phyloP scores from a whole-genome alignment of 768 basidiomycete genomes.

The Candolleomyces eurysporus region DNA sequence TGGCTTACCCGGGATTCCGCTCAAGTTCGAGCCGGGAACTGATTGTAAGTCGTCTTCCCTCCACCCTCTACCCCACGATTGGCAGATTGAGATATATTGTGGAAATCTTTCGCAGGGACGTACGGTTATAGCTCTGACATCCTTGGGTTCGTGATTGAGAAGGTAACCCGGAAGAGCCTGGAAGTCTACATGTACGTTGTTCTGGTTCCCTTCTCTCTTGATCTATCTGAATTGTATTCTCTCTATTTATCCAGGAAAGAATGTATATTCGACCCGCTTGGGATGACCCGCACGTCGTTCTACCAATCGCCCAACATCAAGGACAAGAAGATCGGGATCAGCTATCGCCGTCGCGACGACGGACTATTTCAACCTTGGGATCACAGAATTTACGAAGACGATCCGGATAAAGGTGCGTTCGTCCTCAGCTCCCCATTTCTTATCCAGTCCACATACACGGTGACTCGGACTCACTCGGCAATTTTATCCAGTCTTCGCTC shows the following conservation, averaged over 20 bases:
- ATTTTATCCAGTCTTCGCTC: not conserved
- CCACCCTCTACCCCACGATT: no score
- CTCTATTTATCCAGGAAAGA: conserved; percentile 19
- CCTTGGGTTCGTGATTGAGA: conserved; percentile 29
- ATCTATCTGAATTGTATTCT: no score
- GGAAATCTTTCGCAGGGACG: conserved; percentile 16
- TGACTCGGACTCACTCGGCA: not conserved
- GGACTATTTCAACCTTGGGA: conserved; percentile 19
- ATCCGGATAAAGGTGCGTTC: conserved; percentile 22
- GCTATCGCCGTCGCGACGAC: conserved; percentile 17
- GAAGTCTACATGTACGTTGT: conserved; percentile 29
- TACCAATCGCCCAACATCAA: conserved; percentile 24
- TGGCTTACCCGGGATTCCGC: conserved; percentile 21
- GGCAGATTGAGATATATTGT: not conserved
- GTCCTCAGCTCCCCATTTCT: no score
- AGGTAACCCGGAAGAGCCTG: conserved; percentile 23
- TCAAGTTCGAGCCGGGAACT: conserved; percentile 33
- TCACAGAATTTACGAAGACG: conserved; percentile 25
- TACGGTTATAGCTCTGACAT: conserved; percentile 32
- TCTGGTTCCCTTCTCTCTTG: no score
- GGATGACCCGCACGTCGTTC: conserved; percentile 28
- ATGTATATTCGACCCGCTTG: conserved; percentile 29
- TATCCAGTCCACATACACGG: no score
- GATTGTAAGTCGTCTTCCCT: conserved; percentile 19
- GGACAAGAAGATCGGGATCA: conserved; percentile 19